phyloP scores from a whole-genome alignment of 352 stramenopile species.

The Blastocystis sp. region DNA sequence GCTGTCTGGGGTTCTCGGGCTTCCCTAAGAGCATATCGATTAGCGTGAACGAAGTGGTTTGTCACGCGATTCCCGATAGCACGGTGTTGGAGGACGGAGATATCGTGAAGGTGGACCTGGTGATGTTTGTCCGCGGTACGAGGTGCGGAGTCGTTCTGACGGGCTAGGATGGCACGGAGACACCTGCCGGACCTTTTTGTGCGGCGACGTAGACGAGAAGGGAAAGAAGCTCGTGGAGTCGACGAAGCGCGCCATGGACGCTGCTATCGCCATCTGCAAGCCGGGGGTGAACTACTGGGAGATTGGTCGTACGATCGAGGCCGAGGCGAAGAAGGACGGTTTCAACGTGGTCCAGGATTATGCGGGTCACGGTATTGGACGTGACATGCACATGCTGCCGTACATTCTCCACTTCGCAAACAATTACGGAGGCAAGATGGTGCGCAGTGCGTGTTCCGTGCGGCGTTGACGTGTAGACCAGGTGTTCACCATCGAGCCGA shows the following conservation, averaged over 20 bases:
- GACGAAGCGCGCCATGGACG: conserved; percentile 83
- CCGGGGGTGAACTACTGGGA: conserved; percentile 82
- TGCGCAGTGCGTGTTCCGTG: conserved; percentile 84
- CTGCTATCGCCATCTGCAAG: conserved; percentile 84
- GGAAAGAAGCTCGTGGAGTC: conserved; percentile 82
- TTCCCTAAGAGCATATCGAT: conserved; percentile 93
- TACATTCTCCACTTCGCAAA: conserved; percentile 91
- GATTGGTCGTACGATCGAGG: conserved; percentile 84
- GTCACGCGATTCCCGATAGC: conserved; percentile 93
- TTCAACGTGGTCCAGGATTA: conserved; percentile 87
- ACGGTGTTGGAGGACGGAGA: conserved; percentile 87
- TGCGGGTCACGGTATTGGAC: conserved; percentile 92
- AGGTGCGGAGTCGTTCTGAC: conserved; percentile 78
- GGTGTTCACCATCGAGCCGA: conserved; percentile 97
- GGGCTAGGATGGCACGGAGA: conserved; percentile 91
- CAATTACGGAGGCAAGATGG: conserved; percentile 78
- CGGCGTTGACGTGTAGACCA: conserved; percentile 22
- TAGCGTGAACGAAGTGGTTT: conserved; percentile 94
- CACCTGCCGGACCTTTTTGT: conserved; percentile 93
- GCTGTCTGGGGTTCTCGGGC: conserved; percentile 87
- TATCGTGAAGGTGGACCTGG: conserved; percentile 95
- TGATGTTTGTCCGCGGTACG: conserved; percentile 80
- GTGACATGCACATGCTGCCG: conserved; percentile 91
- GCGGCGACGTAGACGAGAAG: conserved; percentile 84
- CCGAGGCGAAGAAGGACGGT: conserved; percentile 77